Conservation (phyloP, 169 alveolate genomes). For the Eimeria sp. region DNA sequence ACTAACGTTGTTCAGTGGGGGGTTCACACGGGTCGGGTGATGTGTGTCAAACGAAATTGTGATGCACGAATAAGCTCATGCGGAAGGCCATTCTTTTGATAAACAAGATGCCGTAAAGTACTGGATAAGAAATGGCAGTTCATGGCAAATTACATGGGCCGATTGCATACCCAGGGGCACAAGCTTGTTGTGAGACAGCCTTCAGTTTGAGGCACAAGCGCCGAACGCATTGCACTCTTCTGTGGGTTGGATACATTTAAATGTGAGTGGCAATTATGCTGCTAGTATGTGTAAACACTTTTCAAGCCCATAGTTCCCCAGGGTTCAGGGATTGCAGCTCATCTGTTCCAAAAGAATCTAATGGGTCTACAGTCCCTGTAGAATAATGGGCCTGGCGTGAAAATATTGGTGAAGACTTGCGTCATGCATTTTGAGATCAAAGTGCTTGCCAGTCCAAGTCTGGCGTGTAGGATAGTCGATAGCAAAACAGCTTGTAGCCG, state of each 20-base stretch:
- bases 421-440: background rate
- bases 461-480: background rate
- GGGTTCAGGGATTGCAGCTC: background rate
- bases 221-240: background rate
- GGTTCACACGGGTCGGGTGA: background rate
- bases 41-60: background rate
- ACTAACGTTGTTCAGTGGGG: background rate
- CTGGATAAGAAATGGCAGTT: background rate
- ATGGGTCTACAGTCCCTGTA: background rate
- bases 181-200: background rate
- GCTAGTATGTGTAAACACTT: background rate
- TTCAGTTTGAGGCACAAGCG: background rate
- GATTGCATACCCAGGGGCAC: background rate
- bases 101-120: background rate
- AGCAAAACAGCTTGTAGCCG: background rate
- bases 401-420: background rate
- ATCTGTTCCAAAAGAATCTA: background rate
- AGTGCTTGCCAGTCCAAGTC: background rate
- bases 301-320: background rate
- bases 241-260: background rate
- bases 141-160: background rate
- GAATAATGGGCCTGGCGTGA: background rate
- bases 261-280: background rate
- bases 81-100: background rate
- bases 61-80: background rate